Conservation (phyloP, 306 rosid genomes). For the Clitoria ternatea region DNA sequence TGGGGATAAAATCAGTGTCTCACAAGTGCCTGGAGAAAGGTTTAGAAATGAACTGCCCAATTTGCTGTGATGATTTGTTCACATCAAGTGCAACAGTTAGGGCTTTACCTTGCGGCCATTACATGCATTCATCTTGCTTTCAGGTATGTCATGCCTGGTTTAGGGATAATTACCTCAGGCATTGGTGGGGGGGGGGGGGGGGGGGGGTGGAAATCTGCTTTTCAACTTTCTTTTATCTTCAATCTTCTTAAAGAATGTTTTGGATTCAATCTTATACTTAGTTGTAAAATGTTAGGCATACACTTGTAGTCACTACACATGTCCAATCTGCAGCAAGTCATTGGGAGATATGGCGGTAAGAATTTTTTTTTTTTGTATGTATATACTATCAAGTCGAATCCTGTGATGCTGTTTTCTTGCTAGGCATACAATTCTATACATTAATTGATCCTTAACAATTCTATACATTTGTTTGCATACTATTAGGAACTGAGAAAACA, state of each 20-base stretch:
- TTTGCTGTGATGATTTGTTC: slow-evolving; percentile 90
- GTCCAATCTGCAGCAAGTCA: slow-evolving; percentile 99
- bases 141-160: slow-evolving; percentile 49
- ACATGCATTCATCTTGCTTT: slow-evolving; percentile 99
- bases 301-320: slow-evolving; percentile 93
- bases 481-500: not conserved
- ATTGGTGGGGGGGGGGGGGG: not conserved
- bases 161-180: not conserved
- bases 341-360: slow-evolving; percentile 99
- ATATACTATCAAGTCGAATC: not conserved
- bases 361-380: slow-evolving; percentile 14
- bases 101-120: slow-evolving; percentile 96
- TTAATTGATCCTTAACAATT: slow-evolving; percentile 7
- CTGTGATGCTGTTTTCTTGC: not conserved
- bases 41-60: slow-evolving; percentile 95
- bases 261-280: slow-evolving; percentile 29
- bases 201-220: not conserved
- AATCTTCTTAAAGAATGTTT: slow-evolving; percentile 3
- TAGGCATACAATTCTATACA: slow-evolving; percentile 14
- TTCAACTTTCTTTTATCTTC: not conserved
- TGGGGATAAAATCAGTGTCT: slow-evolving; percentile 74
- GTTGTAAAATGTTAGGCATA: slow-evolving; percentile 66
- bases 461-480: not conserved
- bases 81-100: slow-evolving; percentile 97
- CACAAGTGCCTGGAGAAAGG: slow-evolving; percentile 98